phyloP scores from a whole-genome alignment of 257 asterid species.

The Salvia splendens region DNA sequence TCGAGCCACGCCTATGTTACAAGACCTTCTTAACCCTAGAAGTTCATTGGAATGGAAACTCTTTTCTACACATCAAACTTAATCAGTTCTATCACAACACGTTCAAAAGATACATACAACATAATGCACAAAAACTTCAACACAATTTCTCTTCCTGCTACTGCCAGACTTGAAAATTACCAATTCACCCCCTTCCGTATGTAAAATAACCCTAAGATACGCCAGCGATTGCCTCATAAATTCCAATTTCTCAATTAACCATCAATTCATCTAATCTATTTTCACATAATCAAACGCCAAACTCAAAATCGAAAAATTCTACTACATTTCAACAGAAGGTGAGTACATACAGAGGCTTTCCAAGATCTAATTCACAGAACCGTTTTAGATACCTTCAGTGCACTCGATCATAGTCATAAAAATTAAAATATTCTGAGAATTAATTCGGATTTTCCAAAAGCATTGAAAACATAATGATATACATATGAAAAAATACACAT shows the following conservation, averaged over 20 bases:
- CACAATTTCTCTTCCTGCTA: neutral
- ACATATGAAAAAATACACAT: neutral
- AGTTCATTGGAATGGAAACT: neutral
- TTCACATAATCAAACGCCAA: neutral
- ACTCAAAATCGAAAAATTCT: neutral
- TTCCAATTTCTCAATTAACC: neutral
- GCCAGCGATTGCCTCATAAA: neutral
- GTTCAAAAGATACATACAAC: neutral
- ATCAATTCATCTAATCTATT: neutral
- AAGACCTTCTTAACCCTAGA: neutral
- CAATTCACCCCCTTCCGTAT: neutral
- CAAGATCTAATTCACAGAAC: neutral
- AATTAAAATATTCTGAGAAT: neutral
- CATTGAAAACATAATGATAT: neutral
- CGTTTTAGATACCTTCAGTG: neutral
- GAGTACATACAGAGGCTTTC: neutral
- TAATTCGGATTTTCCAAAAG: constrained; percentile 9
- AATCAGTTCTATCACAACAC: neutral
- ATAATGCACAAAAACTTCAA: too few relatives aligned
- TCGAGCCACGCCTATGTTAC: neutral
- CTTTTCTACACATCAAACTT: constrained; percentile 6
- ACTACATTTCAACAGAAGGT: neutral
- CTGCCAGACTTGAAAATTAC: neutral
- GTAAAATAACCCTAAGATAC: neutral
- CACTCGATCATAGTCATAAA: neutral